Evolutionary conservation across 352 stramenopile species (phyloP), one percentile per base, ranked within the genome.

Genomic region (Phytophthora palmivora): DNA sequence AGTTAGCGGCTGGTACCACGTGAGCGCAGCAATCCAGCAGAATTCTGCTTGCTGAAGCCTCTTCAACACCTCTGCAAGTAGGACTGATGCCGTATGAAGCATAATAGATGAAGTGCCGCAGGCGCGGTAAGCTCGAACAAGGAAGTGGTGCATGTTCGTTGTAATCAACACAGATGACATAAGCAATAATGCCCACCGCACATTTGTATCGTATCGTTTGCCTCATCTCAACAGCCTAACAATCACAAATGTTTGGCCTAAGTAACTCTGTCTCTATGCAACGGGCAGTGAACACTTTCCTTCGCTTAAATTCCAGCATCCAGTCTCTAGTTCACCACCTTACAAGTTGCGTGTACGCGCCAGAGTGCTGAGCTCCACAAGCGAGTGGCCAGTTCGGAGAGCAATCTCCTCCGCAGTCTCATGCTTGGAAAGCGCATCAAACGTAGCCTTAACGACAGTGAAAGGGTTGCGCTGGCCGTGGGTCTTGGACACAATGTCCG

Each of bases 401-500:
- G 94, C 92, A 68, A 98, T 92, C 47, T 98, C 88, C 62, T 98
- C 91, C 22, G 97, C 83, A 30, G 88, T 97, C 75, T 98, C 92
- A 74, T 98, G 96, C 63, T 96, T 97, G 65, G 87, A 70, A 26
- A 98, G 74, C 15, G 96, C 96, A 61, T 98, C 94, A 69, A 98
- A 98, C 22, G 94, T 98, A 14, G 96, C 95, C 63, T 94, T 90
- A 52, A 98, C 92, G 30, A 98, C 92, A 73, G 95, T 98, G 74
- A 96, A 98, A 26, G 90, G 89, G 81, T 98, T 98, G 52, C 95
- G 87, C 72, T 97, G 93, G 37, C 96, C 96, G 73, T 98, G 86
- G 53, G 86, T 91, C 76, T 98, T 99, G 53, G 80, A 85, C 46
- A 95, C 87, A 15, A 92, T 83, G 77, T 98, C 94, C 43, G 87